A percentile compares a stretch with the other conserved stretches of the same genome.
Conservation (phyloP, 2,329 filamentous ascomycete species). For the Thielaviopsis euricoi region DNA sequence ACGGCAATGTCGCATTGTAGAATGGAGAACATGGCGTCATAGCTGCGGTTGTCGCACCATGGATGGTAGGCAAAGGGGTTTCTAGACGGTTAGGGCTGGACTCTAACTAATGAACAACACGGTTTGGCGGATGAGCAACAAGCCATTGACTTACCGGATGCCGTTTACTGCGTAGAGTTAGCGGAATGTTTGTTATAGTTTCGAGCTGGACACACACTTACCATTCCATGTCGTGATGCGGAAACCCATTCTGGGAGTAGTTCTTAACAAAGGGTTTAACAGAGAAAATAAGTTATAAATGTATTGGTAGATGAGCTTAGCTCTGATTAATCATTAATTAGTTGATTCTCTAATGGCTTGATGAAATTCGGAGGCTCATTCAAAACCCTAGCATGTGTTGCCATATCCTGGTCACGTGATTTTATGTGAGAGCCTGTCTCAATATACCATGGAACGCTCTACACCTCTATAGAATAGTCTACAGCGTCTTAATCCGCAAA, state of each 20-base stretch:
- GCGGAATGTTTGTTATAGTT: not conserved
- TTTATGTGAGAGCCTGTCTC: too few species aligned
- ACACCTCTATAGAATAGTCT: too few species aligned
- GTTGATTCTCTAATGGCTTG: too few species aligned
- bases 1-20: constrained; percentile 85
- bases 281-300: too few species aligned
- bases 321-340: too few species aligned
- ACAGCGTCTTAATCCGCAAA: not conserved
- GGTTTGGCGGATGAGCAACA: too few species aligned
- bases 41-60: constrained; percentile 57
- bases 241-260: constrained; percentile 41
- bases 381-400: too few species aligned
- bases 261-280: too few species aligned
- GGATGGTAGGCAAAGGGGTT: constrained; percentile 75
- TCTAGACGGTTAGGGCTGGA: constrained; percentile 22
- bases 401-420: not conserved
- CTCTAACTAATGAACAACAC: too few species aligned
- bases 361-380: too few species aligned
- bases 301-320: too few species aligned
- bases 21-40: constrained; percentile 78
- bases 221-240: constrained; percentile 82
- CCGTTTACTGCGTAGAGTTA: constrained; percentile 46
- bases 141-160: constrained; percentile 40
- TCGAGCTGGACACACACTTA: constrained; percentile 22
- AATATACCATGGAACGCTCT: too few species aligned